Base-by-base conservation (phyloP, 495 filamentous ascomycete species). In the Tuber microsphaerosporum region DNA sequence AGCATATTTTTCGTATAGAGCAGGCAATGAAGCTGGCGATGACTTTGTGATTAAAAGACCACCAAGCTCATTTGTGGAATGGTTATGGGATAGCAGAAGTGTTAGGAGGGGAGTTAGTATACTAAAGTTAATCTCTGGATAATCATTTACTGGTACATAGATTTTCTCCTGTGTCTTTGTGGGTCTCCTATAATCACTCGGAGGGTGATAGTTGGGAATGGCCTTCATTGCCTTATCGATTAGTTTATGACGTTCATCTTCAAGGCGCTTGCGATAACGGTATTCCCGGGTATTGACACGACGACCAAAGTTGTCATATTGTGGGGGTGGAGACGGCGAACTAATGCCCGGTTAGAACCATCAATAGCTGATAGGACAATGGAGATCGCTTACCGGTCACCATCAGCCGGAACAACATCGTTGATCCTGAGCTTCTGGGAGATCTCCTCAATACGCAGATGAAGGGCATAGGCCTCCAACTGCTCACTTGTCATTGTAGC, bases 41-140 rank as follows among this genome's bases (percentile, higher is more conserved):
- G 75, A 76, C 80, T 81, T 81, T 77, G 77, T 79, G 79, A 69
- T 76, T 77, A 79, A 81, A 81, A 45, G 48, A 22, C 48, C 43
- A 76, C 34, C 34, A n/a, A 65, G 72, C 42, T 37, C 74, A 45
- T 31, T 56, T 22, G 51, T 17, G 22, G 39, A 69, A 42, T 34
- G 73, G 65, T 42, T 71, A 26, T 70, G 48, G 48, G 71, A 71
- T 74, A 78, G 74, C 73, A 61, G 44, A 80, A 74, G 42, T 22
- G 61, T 76, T 69, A 61, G 46, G 17, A 91, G 90, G 93, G 93
- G 93, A 65, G 93, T 97, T 97, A 97, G 93, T 90, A 92, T 97
- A 99, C 95, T 99, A 92, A 99, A 99, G 91, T 99, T 99, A 92
- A 99, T 97, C 87, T 99, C 95, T 88, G 95, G 95, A 86, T 99